Evolutionary conservation across 1,284 basidiomycete genomes (phyloP).

Genomic region (Blastosporella zonata): DNA sequence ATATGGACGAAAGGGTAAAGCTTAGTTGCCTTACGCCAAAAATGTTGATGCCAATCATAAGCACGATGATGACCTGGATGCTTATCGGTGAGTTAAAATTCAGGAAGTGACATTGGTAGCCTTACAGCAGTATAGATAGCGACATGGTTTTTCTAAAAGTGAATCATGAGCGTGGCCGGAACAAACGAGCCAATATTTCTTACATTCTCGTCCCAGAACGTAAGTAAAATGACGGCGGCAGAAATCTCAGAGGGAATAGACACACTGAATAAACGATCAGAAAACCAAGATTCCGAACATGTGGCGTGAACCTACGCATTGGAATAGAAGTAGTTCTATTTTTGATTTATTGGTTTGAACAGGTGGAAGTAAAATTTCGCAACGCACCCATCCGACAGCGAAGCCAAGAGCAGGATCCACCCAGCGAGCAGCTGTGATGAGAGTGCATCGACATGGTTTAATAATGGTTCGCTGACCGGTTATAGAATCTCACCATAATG

Average conservation of each 20-base stretch:
- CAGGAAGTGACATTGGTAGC: not conserved
- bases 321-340: conserved; percentile 36
- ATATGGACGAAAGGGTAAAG: not conserved
- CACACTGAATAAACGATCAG: conserved; percentile 34
- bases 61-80: conserved; percentile 43
- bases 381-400: conserved; percentile 55
- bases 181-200: conserved; percentile 13
- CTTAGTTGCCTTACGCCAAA: conserved; percentile 59
- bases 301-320: conserved; percentile 36
- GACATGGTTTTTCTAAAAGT: conserved; percentile 42
- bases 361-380: conserved; percentile 11
- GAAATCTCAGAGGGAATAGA: conserved; percentile 74
- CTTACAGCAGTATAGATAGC: conserved; percentile 61
- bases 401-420: conserved; percentile 77
- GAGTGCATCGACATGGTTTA: conserved; percentile 3
- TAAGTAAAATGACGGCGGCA: conserved; percentile 70
- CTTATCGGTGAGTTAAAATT: not conserved
- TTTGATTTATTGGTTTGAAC: not conserved
- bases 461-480: not conserved
- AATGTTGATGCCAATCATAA: conserved; percentile 70
- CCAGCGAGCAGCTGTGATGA: conserved; percentile 56
- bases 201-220: conserved; percentile 74
- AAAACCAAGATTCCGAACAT: not conserved
- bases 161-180: not conserved
- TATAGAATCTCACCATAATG: conserved; percentile 48